phyloP scores from a whole-genome alignment of 106 monocot genomes.

The Dendrobium nobile region DNA sequence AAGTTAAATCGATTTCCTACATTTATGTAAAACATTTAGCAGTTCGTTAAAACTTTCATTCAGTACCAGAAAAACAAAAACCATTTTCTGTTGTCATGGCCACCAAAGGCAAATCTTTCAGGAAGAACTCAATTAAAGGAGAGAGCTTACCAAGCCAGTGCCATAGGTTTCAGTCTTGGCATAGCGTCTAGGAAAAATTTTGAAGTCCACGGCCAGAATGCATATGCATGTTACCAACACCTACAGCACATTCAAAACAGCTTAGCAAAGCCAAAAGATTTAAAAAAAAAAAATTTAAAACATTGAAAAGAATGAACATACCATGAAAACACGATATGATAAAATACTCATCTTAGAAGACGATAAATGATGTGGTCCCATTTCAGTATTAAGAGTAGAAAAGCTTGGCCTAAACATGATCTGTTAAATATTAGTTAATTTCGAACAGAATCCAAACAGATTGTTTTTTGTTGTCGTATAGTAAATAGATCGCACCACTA shows the following conservation, averaged over 20 bases:
- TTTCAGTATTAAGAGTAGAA: conserved; percentile 15
- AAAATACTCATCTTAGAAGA: conserved; percentile 43
- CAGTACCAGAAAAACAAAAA: neutral
- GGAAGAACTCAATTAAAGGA: neutral
- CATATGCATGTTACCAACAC: conserved; percentile 81
- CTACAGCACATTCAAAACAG: conserved; percentile 21
- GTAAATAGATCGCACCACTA: neutral
- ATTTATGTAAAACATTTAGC: neutral
- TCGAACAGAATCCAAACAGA: conserved; percentile 3
- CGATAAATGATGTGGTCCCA: conserved; percentile 14
- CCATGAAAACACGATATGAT: conserved; percentile 87
- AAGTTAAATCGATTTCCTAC: neutral
- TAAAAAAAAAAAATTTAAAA: neutral
- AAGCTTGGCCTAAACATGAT: conserved; percentile 18
- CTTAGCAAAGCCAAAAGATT: neutral
- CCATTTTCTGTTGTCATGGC: neutral
- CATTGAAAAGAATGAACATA: conserved; percentile 11
- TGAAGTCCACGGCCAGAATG: conserved; percentile 95
- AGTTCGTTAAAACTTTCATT: neutral
- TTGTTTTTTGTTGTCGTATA: conserved; percentile 4
- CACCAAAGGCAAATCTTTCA: neutral
- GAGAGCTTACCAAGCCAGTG: conserved; percentile 63
- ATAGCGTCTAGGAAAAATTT: conserved; percentile 88
- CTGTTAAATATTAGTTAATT: conserved; percentile 19
- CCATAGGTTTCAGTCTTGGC: conserved; percentile 98